Base-by-base conservation (phyloP, 352 stramenopile genomes). In the Lagenidium giganteum region DNA sequence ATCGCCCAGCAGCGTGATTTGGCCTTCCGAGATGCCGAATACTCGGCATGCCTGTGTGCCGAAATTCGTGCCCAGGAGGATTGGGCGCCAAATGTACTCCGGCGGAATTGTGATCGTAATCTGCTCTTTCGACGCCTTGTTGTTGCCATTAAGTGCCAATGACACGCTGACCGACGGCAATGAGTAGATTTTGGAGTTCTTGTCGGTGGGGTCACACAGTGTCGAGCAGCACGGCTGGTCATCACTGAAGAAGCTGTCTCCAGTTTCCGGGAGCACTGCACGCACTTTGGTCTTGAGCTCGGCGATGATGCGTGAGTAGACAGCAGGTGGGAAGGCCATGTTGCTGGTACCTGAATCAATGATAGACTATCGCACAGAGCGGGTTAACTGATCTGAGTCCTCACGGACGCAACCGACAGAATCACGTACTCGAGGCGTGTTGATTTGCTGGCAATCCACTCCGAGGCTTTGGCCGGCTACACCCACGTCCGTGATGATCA, bases 21-120 rank as follows among this genome's bases (percentile, higher is more conserved):
- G 53, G 9, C 74, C 69, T 33, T 87, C 74, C 5, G 74, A 83
- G 38, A 87, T 81, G 41, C 74, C 74, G 34, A 84, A 83, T 9
- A 84, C 68, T 14, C 74, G 64, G 32, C 74, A 87, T 6, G 40
- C 38, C 7, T 47, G 25, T n/a, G 58, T 54, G 3, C 61, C 67
- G 3, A 33, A 36, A 21, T 49, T 68, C 16, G 56, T 55, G 0
- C 54, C 63, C 12, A 81, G 42, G 4, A 79, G 57, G 35, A 87
- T 58, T 16, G 74, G 74, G 8, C 74, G 68, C 74, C 74, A 87
- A 55, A 84, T 83, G 50, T 84, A 87, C 57, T 79, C 61, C 4
- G 70, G 60, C 18, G 74, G 74, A 41, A 87, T 71, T 18, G 66
- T 62, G 20, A 87, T 38, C 2, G 70, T 84, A 47, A 87, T 64